Base-by-base conservation (phyloP, 2,329 filamentous ascomycete genomes). In the Colletotrichum limetticola region DNA sequence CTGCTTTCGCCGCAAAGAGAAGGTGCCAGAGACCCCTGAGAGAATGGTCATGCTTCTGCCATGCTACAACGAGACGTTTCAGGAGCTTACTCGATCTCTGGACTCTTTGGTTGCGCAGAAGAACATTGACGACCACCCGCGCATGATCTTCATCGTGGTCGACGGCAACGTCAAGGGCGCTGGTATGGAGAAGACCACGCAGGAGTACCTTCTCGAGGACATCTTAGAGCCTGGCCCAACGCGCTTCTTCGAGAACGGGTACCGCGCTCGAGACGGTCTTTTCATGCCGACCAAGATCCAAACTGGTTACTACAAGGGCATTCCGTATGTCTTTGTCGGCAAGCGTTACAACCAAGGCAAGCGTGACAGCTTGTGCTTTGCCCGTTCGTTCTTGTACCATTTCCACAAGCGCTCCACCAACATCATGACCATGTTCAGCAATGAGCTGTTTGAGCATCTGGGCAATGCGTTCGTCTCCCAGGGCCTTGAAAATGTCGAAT, bases 331-430 rank as follows among this genome's bases (percentile, higher is more conserved):
- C 35, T 84, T 86, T 68, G 84, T 88, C 49, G 84, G 86, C 59
- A 88, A 88, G 76, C 80, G 83, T 16, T 83, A 86, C 76, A 87
- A 87, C 76, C 85, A 86, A 74, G 86, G 85, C 46, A 88, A 87
- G 77, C 81, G 85, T 2, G 86, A 88, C 76, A 85, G 85, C 60
- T 77, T 88, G 55, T 87, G 86, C 74, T 83, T 87, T n/a, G 83
- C 82, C 1, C 84, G 86, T 0, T 87, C 86, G 1, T 84, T 88
- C 57, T 76, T 87, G 5, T 85, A 86, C 74, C 85, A 87, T 74
- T 88, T 84, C 81, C 84, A 86, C 74, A 77, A 81, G 60, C 83
- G 85, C 4, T 81, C 82, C 1, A 79, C 82, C 56, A 82, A 83
- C 12, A 79, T 83, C 3, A 79, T 84, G 32, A 86, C 85, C 66